These are phyloP conservation scores for Chlamydomonas asymmetrica DNA, from an alignment of 139 green algal species.

Conservation along the genomic window DNA sequence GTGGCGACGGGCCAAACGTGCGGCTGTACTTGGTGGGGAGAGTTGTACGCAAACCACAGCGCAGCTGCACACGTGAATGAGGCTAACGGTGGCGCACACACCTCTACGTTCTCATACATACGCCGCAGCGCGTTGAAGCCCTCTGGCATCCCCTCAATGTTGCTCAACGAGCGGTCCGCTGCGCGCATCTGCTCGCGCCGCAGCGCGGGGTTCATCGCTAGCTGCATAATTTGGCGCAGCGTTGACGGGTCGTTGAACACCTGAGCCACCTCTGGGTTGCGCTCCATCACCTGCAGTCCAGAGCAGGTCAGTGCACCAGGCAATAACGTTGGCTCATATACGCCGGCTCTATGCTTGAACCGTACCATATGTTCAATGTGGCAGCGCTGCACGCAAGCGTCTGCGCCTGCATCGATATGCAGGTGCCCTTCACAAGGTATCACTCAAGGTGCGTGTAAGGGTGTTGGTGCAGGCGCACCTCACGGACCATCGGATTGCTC, in stretches of 20 bases:
- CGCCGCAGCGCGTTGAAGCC: constrained; percentile 94
- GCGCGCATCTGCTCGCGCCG: constrained; percentile 94
- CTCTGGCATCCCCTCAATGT: constrained; percentile 93
- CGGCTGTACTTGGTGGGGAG: no score
- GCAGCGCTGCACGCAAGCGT: no score
- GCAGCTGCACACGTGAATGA: background rate
- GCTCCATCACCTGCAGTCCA: constrained; percentile 73
- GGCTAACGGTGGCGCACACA: constrained; percentile 22
- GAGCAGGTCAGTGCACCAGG: no score
- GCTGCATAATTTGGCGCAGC: constrained; percentile 79
- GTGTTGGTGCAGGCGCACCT: no score
- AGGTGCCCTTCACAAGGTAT: no score
- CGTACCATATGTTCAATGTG: no score
- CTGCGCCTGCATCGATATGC: no score
- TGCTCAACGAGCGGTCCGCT: constrained; percentile 84
- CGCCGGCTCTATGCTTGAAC: no score
- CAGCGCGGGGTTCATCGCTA: constrained; percentile 84
- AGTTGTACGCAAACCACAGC: background rate
- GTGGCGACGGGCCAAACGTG: no score
- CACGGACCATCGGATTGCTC: constrained; percentile 74
- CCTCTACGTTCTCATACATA: constrained; percentile 89
- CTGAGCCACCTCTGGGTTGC: constrained; percentile 89
- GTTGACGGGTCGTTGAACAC: constrained; percentile 88
- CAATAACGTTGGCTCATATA: no score
- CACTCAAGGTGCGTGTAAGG: no score